Percentiles rank a stretch among this genome's conserved stretches.
Evolutionary conservation across 2,329 filamentous ascomycete species (phyloP).

Genomic region (Teratosphaeria viscida): DNA sequence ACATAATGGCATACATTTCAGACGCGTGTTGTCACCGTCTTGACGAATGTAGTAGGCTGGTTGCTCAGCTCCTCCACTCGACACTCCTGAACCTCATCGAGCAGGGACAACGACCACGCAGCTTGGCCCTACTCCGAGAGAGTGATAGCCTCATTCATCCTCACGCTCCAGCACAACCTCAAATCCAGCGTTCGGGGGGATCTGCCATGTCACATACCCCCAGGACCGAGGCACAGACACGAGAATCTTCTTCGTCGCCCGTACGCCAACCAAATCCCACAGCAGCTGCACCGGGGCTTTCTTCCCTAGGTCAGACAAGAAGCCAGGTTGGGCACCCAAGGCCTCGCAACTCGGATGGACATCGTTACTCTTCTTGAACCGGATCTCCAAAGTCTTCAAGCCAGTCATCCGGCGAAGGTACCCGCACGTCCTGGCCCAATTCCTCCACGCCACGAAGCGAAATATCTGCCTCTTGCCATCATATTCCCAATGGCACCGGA

Average conservation of each 20-base stretch:
- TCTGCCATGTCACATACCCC: neutral
- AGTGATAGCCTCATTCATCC: neutral
- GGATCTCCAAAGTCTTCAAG: neutral
- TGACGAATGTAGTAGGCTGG: neutral
- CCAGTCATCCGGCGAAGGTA: neutral
- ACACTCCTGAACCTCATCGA: no score
- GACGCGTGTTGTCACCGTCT: neutral
- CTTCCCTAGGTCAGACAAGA: neutral
- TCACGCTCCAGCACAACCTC: neutral
- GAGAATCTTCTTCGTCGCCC: neutral
- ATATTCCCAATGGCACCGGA: neutral
- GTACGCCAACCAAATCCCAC: neutral
- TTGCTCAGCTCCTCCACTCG: no score
- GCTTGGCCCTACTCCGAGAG: no score
- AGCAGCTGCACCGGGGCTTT: neutral
- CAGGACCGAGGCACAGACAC: neutral
- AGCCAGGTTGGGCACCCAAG: neutral
- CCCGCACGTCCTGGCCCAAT: neutral
- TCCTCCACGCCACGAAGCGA: neutral
- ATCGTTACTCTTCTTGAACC: neutral
- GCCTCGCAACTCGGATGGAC: neutral
- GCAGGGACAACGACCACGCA: no score
- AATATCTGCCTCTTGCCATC: neutral
- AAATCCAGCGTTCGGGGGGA: neutral
- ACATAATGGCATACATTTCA: neutral